Conservation (phyloP, 768 basidiomycete genomes). For the Kwoniella bestiolae region DNA sequence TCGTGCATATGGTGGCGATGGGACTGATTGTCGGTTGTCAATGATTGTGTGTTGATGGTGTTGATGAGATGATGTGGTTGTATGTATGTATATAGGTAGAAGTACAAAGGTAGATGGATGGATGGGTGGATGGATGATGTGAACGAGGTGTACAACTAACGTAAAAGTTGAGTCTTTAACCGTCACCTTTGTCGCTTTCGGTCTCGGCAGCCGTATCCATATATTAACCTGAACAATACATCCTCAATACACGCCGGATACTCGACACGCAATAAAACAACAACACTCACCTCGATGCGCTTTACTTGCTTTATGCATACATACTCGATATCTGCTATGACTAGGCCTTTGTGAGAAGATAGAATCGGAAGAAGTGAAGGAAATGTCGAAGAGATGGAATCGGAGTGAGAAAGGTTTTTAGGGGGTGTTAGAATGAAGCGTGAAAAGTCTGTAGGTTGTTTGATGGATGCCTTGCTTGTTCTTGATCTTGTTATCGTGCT, state of each 20-base stretch:
- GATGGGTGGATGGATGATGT: background rate
- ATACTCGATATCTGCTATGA: too few relatives aligned
- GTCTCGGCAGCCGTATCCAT: too few relatives aligned
- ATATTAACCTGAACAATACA: too few relatives aligned
- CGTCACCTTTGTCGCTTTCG: too few relatives aligned
- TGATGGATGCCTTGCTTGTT: background rate
- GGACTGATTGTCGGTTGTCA: background rate
- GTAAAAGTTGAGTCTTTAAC: background rate
- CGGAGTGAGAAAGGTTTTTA: background rate
- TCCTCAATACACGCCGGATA: background rate
- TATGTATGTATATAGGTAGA: background rate
- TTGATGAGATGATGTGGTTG: too few relatives aligned
- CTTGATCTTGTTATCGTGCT: background rate
- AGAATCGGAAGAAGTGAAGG: too few relatives aligned
- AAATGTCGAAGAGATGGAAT: background rate
- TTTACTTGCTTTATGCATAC: background rate
- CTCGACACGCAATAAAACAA: too few relatives aligned
- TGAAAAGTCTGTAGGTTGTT: background rate
- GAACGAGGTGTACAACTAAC: background rate
- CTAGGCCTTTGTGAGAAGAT: too few relatives aligned
- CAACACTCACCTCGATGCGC: background rate
- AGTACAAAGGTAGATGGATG: background rate
- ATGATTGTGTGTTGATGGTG: too few relatives aligned
- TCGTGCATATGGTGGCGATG: background rate
- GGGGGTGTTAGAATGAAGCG: background rate